Base-by-base conservation (phyloP, 441 rosid species). In the Biscutella auriculata region DNA sequence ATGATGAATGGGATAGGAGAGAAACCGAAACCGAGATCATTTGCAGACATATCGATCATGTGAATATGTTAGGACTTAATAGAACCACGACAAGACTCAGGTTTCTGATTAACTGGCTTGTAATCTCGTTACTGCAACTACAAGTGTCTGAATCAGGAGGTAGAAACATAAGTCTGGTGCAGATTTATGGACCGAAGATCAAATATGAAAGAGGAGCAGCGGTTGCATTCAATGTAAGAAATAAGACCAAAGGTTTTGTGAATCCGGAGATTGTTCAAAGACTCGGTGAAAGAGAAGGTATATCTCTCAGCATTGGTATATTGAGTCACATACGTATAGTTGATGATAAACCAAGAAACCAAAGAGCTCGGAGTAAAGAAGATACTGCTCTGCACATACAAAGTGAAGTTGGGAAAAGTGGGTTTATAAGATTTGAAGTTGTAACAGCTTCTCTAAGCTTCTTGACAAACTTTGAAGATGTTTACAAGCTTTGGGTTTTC, bases 141-240 rank as follows among this genome's bases (percentile, higher is more conserved):
- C 79, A 79, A 77, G 66, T 86, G 9, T 77, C 87, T 8, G 77
- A 66, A 71, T 48, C 83, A 57, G 88, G 79, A 47, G 73, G 78
- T 32, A 72, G 72, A 46, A 76, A 62, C 61, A 47, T 61, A 57
- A 73, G 67, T 48, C 96, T 93, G 45, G 95, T 93, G 60, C 91
- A 87, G 64, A 87, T 93, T 13, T 93, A 87, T 72, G 98, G 98
- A 34, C 97, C 98, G 0, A 93, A 93, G 73, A 84, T 93, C 57
- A 93, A 93, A 67, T 93, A 93, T 17, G 98, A 88, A 72, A 83
- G 98, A 70, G 98, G 98, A 55, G 97, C 95, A n/a, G 92, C 98
- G 4, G 92, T 93, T 52, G 95, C 98, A 40, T 93, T 93, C 72
- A 88, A 88, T 27, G 66, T 93, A 59, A 78, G 92, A 74, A 83